Conservation (phyloP, 2,329 filamentous ascomycete genomes). For the Chaetomium olivaceum region DNA sequence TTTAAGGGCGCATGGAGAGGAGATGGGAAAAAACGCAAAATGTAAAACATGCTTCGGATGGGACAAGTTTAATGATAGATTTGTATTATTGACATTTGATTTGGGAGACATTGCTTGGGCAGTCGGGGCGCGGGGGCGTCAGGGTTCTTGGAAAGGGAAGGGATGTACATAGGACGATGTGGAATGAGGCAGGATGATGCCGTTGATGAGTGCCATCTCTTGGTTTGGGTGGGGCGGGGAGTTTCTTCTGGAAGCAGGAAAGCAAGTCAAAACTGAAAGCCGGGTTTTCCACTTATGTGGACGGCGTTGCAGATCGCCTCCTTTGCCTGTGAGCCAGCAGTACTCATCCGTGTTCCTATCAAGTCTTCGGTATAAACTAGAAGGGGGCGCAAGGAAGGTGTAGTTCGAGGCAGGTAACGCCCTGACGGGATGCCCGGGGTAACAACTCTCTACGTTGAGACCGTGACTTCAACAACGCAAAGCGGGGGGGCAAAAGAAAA, state of each 20-base stretch:
- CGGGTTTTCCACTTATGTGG: conserved; percentile 14
- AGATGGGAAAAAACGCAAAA: not conserved
- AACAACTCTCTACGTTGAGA: not conserved
- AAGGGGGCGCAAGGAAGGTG: not conserved
- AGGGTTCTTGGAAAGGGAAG: not conserved
- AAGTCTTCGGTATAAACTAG: not conserved
- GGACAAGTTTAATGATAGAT: not conserved
- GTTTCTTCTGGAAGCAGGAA: not conserved
- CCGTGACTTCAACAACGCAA: not conserved
- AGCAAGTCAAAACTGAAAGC: conserved; percentile 3
- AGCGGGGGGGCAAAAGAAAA: not conserved
- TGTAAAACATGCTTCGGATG: not conserved
- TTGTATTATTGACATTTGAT: not conserved
- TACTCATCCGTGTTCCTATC: not conserved
- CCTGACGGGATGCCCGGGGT: not conserved
- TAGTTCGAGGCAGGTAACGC: not conserved
- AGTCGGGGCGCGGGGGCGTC: not conserved
- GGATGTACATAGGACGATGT: not conserved
- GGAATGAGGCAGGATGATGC: not conserved
- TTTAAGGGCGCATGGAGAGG: conserved; percentile 26
- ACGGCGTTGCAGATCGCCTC: not conserved
- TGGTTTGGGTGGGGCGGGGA: not conserved
- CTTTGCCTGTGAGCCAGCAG: not conserved
- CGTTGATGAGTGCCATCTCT: not conserved
- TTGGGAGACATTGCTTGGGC: not conserved